Percentiles rank a stretch among this genome's conserved stretches.
These are phyloP conservation scores for Saccharomycopsis microspora DNA, from an alignment of 805 yeast genomes.

Conservation along the genomic window DNA sequence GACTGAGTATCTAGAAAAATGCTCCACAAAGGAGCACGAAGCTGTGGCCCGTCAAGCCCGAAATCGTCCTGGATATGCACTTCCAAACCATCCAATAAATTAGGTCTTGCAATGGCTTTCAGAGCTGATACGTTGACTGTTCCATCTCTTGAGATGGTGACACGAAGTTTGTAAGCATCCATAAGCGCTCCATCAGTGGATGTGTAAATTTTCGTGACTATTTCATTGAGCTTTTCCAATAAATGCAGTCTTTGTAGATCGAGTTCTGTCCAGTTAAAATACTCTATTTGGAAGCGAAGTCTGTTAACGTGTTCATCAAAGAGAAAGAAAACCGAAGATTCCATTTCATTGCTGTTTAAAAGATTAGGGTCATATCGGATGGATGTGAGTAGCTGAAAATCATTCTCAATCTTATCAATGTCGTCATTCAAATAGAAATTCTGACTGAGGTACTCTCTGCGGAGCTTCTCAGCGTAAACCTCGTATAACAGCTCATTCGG, in stretches of 20 bases:
- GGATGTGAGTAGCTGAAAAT: slow-evolving; percentile 55
- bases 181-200: slow-evolving; percentile 16
- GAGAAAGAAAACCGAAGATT: slow-evolving; percentile 37
- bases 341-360: slow-evolving; percentile 3
- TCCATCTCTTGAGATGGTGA: slow-evolving; percentile 29
- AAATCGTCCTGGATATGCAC: background rate
- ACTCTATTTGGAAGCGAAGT: slow-evolving; percentile 38
- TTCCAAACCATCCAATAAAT: slow-evolving; percentile 21
- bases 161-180: slow-evolving; percentile 34
- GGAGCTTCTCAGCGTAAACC: background rate
- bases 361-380: slow-evolving; percentile 65
- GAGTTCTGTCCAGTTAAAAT: slow-evolving; percentile 37
- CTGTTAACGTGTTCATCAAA: slow-evolving; percentile 55
- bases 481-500: too few relatives aligned
- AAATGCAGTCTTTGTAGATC: slow-evolving; percentile 33
- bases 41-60: slow-evolving; percentile 18
- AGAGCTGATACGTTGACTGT: slow-evolving; percentile 27
- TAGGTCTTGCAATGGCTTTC: slow-evolving; percentile 11
- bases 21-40: slow-evolving; percentile 32
- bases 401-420: slow-evolving; percentile 7
- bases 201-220: background rate
- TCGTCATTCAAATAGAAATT: slow-evolving; percentile 3
- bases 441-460: background rate
- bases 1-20: slow-evolving; percentile 50
- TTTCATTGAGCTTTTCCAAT: slow-evolving; percentile 24